Base-by-base conservation (phyloP, 805 yeast species). In the Teunomyces funiuensis region DNA sequence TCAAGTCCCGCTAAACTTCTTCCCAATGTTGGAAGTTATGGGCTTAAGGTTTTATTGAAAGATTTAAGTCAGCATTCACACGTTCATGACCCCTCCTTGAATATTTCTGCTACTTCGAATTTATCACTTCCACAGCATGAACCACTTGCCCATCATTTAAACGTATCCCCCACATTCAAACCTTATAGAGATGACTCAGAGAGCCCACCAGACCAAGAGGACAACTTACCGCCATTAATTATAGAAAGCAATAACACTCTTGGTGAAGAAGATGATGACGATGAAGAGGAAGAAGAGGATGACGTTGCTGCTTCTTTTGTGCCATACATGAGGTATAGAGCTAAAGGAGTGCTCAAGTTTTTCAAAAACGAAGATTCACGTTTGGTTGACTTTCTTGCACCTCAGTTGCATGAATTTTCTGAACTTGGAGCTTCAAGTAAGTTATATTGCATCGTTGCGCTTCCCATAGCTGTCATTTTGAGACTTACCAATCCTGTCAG, bases 401-500 rank as follows among this genome's bases (percentile, higher is more conserved):
- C 64, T 6, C 49, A 44, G 11, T 41, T 52, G 17, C 18, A 39
- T 3, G 44, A 41, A 10, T 53, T 55, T 17, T 14, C 17, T 4
- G 43, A 53, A 2, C 33, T 25, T 8, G 42, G 39, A 10, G 8
- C 44, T 1, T n/a, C 36, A 6, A 42, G 36, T 26, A 53, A 55
- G 39, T n/a, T 50, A 2, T 49, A 44, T 33, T 40, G 41, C 4
- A 27, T 54, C 2, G 10, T 54, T 2, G 42, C 58, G 3, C 41
- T 52, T 1, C 69, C 71, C 5, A 45, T 64, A 2, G 43, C 56
- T 3, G 25, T 60, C 4, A 13, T 65, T 4, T 46, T 69, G 17
- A 51, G 62, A 16, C 11, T 63, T 9, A 53, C 69, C 8, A 58
- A 53, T 9, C 74, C 74, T 1, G 71, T 69, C 6, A 43, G 66